Conservation (phyloP, 352 stramenopile species). For the Phytophthora cryptogea region DNA sequence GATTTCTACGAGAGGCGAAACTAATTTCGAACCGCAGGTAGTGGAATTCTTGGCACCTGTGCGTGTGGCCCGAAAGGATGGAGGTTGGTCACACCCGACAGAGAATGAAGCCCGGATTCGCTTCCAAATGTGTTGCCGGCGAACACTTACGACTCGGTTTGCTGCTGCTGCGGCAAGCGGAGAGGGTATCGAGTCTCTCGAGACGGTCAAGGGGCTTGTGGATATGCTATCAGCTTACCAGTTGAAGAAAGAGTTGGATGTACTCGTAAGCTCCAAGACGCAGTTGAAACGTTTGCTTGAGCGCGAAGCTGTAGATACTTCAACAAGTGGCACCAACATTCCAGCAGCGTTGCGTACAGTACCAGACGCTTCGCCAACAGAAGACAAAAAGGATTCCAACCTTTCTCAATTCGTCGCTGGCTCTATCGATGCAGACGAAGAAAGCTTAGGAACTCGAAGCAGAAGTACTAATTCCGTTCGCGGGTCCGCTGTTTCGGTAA, state of each 20-base stretch:
- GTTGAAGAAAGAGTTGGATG: slow-evolving; percentile 57
- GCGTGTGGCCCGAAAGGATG: slow-evolving; percentile 31
- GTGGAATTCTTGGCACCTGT: slow-evolving; percentile 58
- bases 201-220: slow-evolving; percentile 31
- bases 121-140: slow-evolving; percentile 55
- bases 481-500: slow-evolving; percentile 51
- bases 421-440: slow-evolving; percentile 17
- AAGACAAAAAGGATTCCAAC: slow-evolving; percentile 36
- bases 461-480: slow-evolving; percentile 28
- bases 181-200: slow-evolving; percentile 20
- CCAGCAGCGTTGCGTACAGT: slow-evolving; percentile 26
- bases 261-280: slow-evolving; percentile 66
- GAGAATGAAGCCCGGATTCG: slow-evolving; percentile 43
- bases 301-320: slow-evolving; percentile 73
- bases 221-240: slow-evolving; percentile 45
- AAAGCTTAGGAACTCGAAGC: slow-evolving; percentile 21
- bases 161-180: slow-evolving; percentile 18
- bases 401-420: slow-evolving; percentile 31
- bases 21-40: slow-evolving; percentile 33
- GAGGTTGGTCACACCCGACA: slow-evolving; percentile 13
- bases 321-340: slow-evolving; percentile 49
- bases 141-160: slow-evolving; percentile 27
- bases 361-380: slow-evolving; percentile 18
- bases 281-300: slow-evolving; percentile 74
- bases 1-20: slow-evolving; percentile 22